Evolutionary conservation across 306 rosid genomes (phyloP).

Genomic region (Boehmeria nivea): DNA sequence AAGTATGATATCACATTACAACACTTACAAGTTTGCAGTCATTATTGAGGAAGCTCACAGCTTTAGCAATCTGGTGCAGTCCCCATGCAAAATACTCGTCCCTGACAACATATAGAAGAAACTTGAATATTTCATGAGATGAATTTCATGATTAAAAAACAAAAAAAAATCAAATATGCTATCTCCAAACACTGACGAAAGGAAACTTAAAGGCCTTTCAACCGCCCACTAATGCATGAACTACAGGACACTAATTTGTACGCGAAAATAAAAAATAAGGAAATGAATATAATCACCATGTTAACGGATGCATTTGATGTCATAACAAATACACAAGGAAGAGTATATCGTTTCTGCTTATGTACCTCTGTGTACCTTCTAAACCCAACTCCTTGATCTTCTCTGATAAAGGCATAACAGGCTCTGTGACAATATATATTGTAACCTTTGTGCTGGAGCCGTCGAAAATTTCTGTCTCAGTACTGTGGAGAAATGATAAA

Average conservation of each 20-base stretch:
- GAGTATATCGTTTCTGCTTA: slow-evolving; percentile 8
- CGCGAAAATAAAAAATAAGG: background rate
- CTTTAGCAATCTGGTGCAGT: slow-evolving; percentile 84
- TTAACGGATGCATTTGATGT: background rate
- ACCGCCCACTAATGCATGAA: background rate
- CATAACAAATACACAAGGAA: background rate
- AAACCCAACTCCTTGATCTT: slow-evolving; percentile 83
- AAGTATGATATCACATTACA: slow-evolving; percentile 4
- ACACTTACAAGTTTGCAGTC: slow-evolving; percentile 93
- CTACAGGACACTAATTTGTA: background rate
- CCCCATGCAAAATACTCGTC: slow-evolving; percentile 99
- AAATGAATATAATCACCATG: background rate
- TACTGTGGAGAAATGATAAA: slow-evolving; percentile 91
- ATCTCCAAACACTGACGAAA: background rate
- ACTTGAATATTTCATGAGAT: background rate
- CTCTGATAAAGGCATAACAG: slow-evolving; percentile 82
- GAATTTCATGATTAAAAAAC: background rate
- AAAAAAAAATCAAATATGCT: background rate
- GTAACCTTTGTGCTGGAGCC: slow-evolving; percentile 69
- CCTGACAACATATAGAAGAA: slow-evolving; percentile 35
- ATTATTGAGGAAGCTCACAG: slow-evolving; percentile 96
- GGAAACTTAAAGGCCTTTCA: background rate
- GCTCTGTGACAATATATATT: slow-evolving; percentile 91
- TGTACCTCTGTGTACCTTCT: slow-evolving; percentile 88
- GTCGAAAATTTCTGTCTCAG: slow-evolving; percentile 68